Percentiles rank a stretch among this genome's conserved stretches.
These are phyloP conservation scores for Paramyrothecium roridum DNA, from an alignment of 2,329 filamentous ascomycete species.

Conservation along the genomic window DNA sequence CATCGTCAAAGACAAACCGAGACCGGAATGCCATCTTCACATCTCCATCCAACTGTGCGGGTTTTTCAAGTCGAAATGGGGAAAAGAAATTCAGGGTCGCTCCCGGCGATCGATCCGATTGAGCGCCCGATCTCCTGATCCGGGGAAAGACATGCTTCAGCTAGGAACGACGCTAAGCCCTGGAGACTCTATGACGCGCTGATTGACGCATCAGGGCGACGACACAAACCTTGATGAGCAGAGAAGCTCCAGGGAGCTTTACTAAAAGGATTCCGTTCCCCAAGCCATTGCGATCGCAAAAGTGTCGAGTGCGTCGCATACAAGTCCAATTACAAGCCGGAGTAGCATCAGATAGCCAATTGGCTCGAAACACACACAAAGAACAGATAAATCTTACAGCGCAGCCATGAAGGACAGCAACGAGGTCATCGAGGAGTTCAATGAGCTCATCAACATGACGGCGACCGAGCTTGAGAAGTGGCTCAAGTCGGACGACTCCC, in stretches of 20 bases:
- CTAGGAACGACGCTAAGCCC: neutral
- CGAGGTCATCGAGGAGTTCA: conserved; percentile 53
- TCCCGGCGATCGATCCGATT: neutral
- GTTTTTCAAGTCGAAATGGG: neutral
- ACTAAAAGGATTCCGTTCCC: neutral
- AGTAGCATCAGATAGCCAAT: neutral
- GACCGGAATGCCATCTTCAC: too few relatives aligned
- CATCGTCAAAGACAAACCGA: too few relatives aligned
- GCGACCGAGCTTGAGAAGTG: conserved; percentile 57
- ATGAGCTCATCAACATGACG: conserved; percentile 64
- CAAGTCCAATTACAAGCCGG: neutral
- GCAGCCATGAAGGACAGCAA: conserved; percentile 19
- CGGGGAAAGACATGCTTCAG: neutral
- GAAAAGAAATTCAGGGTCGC: neutral
- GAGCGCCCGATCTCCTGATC: neutral
- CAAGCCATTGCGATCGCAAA: neutral
- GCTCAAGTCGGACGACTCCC: conserved; percentile 57
- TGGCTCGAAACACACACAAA: neutral
- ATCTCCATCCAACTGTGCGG: too few relatives aligned
- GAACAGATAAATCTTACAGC: neutral
- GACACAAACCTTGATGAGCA: neutral
- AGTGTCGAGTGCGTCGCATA: too few relatives aligned
- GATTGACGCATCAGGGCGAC: neutral
- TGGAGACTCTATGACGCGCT: neutral
- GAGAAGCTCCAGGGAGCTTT: neutral